phyloP scores from a whole-genome alignment of 768 basidiomycete species.

The Panellus pusillus region DNA sequence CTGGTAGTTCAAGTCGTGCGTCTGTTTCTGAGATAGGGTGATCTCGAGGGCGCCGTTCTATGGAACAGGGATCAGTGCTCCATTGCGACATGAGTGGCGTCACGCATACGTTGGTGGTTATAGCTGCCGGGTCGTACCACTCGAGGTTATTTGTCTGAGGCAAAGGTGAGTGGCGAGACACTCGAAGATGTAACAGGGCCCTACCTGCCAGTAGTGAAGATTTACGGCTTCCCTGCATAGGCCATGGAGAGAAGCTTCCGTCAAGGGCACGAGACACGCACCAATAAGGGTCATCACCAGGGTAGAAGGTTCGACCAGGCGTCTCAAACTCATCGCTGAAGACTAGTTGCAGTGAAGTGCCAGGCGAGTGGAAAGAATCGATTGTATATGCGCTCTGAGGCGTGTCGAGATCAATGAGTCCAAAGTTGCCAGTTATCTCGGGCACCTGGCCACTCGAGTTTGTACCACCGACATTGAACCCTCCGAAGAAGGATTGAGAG shows the following conservation, averaged over 20 bases:
- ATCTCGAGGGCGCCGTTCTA: slow-evolving; percentile 70
- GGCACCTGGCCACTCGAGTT: slow-evolving; percentile 78
- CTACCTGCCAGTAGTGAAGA: slow-evolving; percentile 75
- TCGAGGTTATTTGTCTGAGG: slow-evolving; percentile 69
- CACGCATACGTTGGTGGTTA: slow-evolving; percentile 52
- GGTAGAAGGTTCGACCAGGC: slow-evolving; percentile 79
- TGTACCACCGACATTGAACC: slow-evolving; percentile 75
- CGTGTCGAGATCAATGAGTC: slow-evolving; percentile 77
- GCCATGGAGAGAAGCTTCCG: slow-evolving; percentile 48
- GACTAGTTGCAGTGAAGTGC: slow-evolving; percentile 61
- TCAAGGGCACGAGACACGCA: not conserved
- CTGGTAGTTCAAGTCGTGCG: slow-evolving; percentile 71
- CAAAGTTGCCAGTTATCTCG: slow-evolving; percentile 58
- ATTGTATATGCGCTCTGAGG: slow-evolving; percentile 58
- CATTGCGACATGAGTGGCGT: no score
- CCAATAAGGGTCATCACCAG: slow-evolving; percentile 42
- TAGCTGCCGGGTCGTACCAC: slow-evolving; percentile 85
- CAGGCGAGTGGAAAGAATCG: slow-evolving; percentile 52
- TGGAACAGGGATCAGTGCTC: no score
- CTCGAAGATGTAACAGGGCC: slow-evolving; percentile 7
- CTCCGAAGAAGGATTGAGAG: slow-evolving; percentile 49
- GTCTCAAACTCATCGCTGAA: slow-evolving; percentile 90
- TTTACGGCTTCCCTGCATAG: slow-evolving; percentile 87
- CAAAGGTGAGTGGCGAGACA: not conserved
- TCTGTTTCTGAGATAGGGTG: slow-evolving; percentile 64